Evolutionary conservation across 2,329 filamentous ascomycete species (phyloP), one percentile per base, ranked within the genome.

Genomic region (Claviceps africana): DNA sequence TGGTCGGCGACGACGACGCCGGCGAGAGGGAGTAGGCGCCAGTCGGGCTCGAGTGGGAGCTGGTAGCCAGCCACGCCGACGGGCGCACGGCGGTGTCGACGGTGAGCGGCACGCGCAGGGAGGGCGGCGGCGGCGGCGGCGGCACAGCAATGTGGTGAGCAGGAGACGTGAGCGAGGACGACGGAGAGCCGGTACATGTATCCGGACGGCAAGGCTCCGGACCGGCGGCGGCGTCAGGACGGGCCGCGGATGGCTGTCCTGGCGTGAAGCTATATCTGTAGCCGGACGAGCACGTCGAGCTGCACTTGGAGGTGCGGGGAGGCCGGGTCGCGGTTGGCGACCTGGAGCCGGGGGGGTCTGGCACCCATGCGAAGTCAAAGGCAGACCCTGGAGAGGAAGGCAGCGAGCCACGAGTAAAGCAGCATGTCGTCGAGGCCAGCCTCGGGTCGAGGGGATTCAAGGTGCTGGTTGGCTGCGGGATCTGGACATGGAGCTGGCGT

Each of bases 11-110:
- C 30, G 50, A 51, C 35, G 55, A 47, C 45, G 53, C 31, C 54
- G 52, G 50, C 48, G 52, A 42, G 49, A 50, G 35, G 17, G 21
- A 42, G 51, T 44, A 46, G 48, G 53, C 21, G 54, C 54, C 56
- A 53, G 42, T 53, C 51, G 53, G 55, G 50, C 51, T 53, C 46
- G 52, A 51, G 37, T 47, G 43, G 42, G 47, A 52, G 52, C 53
- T 50, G 43, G 39, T 40, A 22, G 31, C 30, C 45, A 39, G 40
- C 46, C 19, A 44, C 28, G 25, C 22, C n/a, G 51, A 39, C 8
- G 47, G 51, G 21, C 21, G 33, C 39, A 45, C 30, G 30, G 46
- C 47, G 17, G 51, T 48, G 40, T 49, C 33, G 37, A 49, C 21
- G 7, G 37, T 28, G 3, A 25, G 15, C 11, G 45, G 25, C 25